A percentile compares a stretch with the other conserved stretches of the same genome.
Evolutionary conservation across 2,329 filamentous ascomycete genomes (phyloP).

Genomic region (Apiospora arundinis): DNA sequence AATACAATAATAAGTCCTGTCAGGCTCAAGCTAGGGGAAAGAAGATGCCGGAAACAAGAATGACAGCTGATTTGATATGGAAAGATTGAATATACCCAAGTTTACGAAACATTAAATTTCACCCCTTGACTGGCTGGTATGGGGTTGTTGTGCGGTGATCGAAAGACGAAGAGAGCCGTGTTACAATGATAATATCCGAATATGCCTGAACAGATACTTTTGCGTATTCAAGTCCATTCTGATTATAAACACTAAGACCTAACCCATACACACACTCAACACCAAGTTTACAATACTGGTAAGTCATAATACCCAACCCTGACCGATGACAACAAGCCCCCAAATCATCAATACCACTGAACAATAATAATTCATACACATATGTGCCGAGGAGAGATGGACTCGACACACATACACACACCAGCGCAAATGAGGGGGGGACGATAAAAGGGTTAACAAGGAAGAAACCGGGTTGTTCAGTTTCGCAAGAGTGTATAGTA

Average conservation of each 20-base stretch:
- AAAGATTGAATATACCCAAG: slow-evolving; percentile 15
- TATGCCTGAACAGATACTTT: not conserved
- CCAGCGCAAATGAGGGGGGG: not conserved
- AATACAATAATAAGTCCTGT: not conserved
- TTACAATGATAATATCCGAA: not conserved
- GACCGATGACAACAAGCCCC: not conserved
- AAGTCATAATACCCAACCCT: slow-evolving; percentile 2
- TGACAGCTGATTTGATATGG: not conserved
- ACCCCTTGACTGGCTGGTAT: not conserved
- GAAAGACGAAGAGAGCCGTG: not conserved
- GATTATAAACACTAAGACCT: not conserved
- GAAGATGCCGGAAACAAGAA: not conserved
- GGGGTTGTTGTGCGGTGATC: not conserved
- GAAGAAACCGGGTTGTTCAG: not conserved
- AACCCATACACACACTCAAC: not conserved
- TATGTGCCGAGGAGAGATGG: not conserved
- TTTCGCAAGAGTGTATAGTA: not conserved
- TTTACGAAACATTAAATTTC: not conserved
- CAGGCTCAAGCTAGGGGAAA: not conserved
- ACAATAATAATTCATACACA: slow-evolving; percentile 8
- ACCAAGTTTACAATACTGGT: not conserved
- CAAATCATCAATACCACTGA: not conserved
- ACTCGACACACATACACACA: not conserved
- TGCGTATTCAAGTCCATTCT: not conserved
- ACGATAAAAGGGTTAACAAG: not conserved